Conservation (phyloP, 1,284 basidiomycete species). For the Rhodofomes roseus region DNA sequence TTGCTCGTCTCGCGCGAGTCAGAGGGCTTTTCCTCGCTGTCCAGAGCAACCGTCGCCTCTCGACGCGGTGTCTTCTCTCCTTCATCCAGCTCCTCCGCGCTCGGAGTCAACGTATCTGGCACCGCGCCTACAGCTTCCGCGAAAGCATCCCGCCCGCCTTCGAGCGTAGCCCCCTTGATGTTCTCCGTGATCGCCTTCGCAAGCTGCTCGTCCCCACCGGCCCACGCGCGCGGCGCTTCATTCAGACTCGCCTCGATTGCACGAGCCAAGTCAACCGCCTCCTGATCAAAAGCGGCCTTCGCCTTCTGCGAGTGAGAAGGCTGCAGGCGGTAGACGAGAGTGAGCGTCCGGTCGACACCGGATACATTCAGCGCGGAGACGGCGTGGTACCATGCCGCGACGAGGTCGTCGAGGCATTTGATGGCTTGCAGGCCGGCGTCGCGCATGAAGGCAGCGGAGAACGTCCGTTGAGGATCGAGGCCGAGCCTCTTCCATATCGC, state of each 20-base stretch:
- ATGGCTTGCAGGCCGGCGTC: slow-evolving; percentile 40
- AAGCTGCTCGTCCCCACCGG: slow-evolving; percentile 15
- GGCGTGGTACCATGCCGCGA: slow-evolving; percentile 27
- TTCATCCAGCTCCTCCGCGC: background rate
- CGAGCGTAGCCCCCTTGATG: slow-evolving; percentile 10
- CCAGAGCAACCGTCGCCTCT: background rate
- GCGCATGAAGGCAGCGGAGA: slow-evolving; percentile 54
- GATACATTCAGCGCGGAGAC: slow-evolving; percentile 32
- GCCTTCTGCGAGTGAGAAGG: slow-evolving; percentile 1
- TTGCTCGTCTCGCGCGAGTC: background rate
- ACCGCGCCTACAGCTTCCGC: slow-evolving; percentile 2
- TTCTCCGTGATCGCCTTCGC: slow-evolving; percentile 20
- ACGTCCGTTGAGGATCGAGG: slow-evolving; percentile 41
- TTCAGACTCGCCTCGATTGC: slow-evolving; percentile 74
- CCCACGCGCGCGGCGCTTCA: slow-evolving; percentile 26
- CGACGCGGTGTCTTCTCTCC: background rate
- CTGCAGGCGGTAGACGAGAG: slow-evolving; percentile 49
- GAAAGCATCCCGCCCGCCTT: background rate
- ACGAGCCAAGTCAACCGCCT: slow-evolving; percentile 35
- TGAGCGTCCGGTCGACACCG: slow-evolving; percentile 38
- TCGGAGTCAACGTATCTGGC: slow-evolving; percentile 1
- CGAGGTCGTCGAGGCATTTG: slow-evolving; percentile 30
- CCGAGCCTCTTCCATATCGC: slow-evolving; percentile 50
- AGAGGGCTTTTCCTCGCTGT: background rate
- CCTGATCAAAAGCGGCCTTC: slow-evolving; percentile 18